Conservation (phyloP, 352 stramenopile species). For the Phytophthora sansomeana region DNA sequence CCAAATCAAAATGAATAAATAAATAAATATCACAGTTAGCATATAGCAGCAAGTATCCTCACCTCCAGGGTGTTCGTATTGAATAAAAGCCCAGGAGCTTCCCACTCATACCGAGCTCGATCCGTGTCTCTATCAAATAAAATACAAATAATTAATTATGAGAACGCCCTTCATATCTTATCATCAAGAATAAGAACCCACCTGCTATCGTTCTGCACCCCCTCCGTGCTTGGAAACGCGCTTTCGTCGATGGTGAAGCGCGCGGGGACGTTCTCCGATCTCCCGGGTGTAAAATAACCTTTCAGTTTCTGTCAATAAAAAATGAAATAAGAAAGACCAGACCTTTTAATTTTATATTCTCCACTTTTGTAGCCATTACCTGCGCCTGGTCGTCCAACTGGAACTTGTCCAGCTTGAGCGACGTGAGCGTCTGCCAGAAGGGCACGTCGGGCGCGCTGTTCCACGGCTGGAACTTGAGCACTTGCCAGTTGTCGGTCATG, state of each 20-base stretch:
- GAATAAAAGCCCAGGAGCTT: conserved; percentile 65
- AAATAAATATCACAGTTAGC: too few species aligned
- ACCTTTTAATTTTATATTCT: neutral
- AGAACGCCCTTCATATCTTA: conserved; percentile 4
- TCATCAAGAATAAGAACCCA: neutral
- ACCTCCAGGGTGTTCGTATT: conserved; percentile 92
- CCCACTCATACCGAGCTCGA: conserved; percentile 81
- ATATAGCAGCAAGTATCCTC: neutral
- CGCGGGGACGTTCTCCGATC: conserved; percentile 65
- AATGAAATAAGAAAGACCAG: neutral
- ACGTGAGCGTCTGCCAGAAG: conserved; percentile 85
- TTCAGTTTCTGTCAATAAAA: conserved; percentile 45
- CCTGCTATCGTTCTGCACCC: conserved; percentile 3
- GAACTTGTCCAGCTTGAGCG: conserved; percentile 86
- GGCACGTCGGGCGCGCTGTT: conserved; percentile 81
- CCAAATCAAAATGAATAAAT: neutral
- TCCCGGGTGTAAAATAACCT: conserved; percentile 74
- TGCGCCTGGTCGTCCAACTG: conserved; percentile 77
- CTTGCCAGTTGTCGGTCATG: conserved; percentile 32
- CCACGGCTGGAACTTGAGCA: conserved; percentile 86
- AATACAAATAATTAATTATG: conserved; percentile 1
- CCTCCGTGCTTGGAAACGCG: conserved; percentile 49
- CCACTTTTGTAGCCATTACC: conserved; percentile 32
- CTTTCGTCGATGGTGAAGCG: conserved; percentile 81
- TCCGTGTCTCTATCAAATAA: conserved; percentile 40